Conservation (phyloP, 177 flowering plant genomes). For the Tripterygium wilfordii region DNA sequence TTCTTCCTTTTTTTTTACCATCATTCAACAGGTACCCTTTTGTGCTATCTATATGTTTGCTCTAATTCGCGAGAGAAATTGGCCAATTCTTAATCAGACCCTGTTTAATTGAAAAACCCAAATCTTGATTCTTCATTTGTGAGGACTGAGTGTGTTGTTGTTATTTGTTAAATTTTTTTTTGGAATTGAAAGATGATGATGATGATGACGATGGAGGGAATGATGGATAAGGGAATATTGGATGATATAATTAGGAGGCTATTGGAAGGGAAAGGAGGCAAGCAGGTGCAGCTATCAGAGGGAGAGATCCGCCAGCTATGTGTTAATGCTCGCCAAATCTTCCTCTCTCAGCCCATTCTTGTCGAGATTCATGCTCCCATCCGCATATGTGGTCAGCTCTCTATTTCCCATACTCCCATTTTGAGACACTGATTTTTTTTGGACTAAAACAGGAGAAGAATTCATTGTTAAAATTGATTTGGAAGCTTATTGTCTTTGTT, state of each 20-base stretch:
- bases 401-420: too few relatives aligned
- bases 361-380: constrained; percentile 59
- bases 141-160: background rate
- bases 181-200: constrained; percentile 16
- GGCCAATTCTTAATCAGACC: too few relatives aligned
- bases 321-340: constrained; percentile 65
- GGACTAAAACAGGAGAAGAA: too few relatives aligned
- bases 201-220: constrained; percentile 73
- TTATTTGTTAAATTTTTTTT: too few relatives aligned
- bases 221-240: constrained; percentile 56
- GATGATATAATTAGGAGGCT: constrained; percentile 72
- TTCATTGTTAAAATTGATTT: too few relatives aligned
- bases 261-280: constrained; percentile 70
- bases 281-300: constrained; percentile 77
- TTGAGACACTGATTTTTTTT: too few relatives aligned
- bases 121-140: background rate
- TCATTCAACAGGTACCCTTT: too few relatives aligned
- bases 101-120: background rate
- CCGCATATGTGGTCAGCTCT: constrained; percentile 62
- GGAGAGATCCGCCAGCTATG: constrained; percentile 81
- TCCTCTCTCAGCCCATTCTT: constrained; percentile 66
- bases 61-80: too few relatives aligned
- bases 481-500: too few relatives aligned
- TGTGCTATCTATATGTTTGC: too few relatives aligned
- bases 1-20: too few relatives aligned